Percentiles rank a stretch among this genome's conserved stretches.
Evolutionary conservation across 2,329 filamentous ascomycete genomes (phyloP).

Genomic region (Nigrospora osmanthi): DNA sequence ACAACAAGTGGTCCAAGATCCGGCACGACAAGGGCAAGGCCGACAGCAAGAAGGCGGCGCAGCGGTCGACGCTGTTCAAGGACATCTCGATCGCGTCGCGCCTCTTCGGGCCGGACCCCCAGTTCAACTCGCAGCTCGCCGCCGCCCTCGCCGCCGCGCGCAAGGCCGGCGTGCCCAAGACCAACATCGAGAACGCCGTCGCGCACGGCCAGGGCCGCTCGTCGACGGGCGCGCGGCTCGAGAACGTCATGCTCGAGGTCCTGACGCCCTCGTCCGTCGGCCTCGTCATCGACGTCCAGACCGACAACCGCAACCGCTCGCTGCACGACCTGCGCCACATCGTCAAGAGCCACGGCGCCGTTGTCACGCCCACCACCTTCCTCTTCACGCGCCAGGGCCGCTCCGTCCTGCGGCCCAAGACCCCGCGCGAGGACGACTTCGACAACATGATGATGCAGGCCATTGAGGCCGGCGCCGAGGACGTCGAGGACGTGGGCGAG

Average conservation of each 20-base stretch:
- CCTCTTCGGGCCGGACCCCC: constrained; percentile 67
- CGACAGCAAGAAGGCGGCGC: constrained; percentile 70
- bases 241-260: constrained; percentile 69
- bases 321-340: constrained; percentile 64
- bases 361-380: constrained; percentile 67
- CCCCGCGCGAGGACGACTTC: constrained; percentile 27
- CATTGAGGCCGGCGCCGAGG: constrained; percentile 76
- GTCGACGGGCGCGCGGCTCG: constrained; percentile 65
- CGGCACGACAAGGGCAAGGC: constrained; percentile 87
- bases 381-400: constrained; percentile 78
- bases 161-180: constrained; percentile 78
- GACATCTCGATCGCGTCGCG: constrained; percentile 70
- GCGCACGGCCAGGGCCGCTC: constrained; percentile 83
- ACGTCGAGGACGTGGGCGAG: constrained; percentile 61
- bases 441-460: constrained; percentile 73
- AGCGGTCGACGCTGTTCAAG: constrained; percentile 61
- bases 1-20: constrained; percentile 95
- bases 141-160: constrained; percentile 69
- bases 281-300: constrained; percentile 77
- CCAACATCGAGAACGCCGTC: constrained; percentile 76
- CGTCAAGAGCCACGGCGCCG: constrained; percentile 66
- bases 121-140: constrained; percentile 68
- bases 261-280: constrained; percentile 66
- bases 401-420: constrained; percentile 52
- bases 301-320: constrained; percentile 69